These are phyloP conservation scores for Colletotrichum somersetense DNA, from an alignment of 2,329 filamentous ascomycete species.

Conservation along the genomic window DNA sequence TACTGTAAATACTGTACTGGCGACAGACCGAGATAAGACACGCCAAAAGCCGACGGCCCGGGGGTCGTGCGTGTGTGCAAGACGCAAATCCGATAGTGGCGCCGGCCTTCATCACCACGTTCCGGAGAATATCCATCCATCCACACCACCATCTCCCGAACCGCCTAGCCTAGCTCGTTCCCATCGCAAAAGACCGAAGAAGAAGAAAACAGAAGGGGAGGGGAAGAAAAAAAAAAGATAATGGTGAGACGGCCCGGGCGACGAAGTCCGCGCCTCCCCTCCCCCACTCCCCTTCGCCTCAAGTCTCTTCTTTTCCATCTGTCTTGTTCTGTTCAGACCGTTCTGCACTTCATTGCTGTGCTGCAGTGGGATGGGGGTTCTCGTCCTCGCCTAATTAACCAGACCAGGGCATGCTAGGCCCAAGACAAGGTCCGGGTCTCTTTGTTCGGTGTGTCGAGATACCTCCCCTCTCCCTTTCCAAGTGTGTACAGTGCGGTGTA, in stretches of 20 bases:
- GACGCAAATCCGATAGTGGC: constrained; percentile 11
- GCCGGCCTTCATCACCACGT: constrained; percentile 29
- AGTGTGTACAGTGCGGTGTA: not conserved
- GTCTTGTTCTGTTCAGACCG: not conserved
- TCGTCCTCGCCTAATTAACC: constrained; percentile 8
- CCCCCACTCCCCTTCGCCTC: not conserved
- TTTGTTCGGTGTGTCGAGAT: not conserved
- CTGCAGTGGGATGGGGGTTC: constrained; percentile 20
- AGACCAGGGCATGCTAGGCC: not conserved
- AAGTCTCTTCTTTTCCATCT: not conserved
- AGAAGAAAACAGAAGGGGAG: not conserved
- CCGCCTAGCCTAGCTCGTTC: not conserved
- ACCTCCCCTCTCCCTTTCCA: not conserved
- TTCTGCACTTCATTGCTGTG: not conserved
- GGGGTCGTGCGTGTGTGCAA: not conserved
- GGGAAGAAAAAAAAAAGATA: not conserved
- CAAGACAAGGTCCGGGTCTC: not conserved
- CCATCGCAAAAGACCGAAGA: constrained; percentile 16
- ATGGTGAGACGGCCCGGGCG: constrained; percentile 12
- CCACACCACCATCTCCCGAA: constrained; percentile 2
- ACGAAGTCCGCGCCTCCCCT: not conserved
- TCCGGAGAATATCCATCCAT: constrained; percentile 10
- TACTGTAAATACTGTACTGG: not conserved
- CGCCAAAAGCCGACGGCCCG: not conserved
- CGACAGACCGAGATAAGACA: constrained; percentile 7